These are phyloP conservation scores for Aspergillus intermedius DNA, from an alignment of 2,329 filamentous ascomycete species.

Conservation along the genomic window DNA sequence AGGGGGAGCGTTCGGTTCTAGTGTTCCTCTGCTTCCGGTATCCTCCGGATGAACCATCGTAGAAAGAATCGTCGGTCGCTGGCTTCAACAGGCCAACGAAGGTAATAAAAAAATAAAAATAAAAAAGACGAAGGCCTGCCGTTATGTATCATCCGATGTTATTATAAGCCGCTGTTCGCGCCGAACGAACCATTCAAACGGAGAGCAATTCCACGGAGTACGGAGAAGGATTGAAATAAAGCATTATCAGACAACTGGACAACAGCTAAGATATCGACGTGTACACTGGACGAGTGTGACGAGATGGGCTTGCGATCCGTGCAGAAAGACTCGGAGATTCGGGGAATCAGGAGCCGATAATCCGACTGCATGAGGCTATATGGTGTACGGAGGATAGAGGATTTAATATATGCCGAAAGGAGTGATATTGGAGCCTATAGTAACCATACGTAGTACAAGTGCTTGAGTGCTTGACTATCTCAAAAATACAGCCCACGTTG, in stretches of 20 bases:
- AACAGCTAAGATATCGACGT: conserved; percentile 4
- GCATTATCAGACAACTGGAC: conserved; percentile 15
- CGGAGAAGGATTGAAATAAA: conserved; percentile 8
- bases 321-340: not conserved
- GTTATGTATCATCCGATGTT: not conserved
- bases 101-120: not conserved
- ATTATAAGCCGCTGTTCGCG: not conserved
- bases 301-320: not conserved
- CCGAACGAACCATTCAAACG: conserved; percentile 9
- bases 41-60: conserved; percentile 35
- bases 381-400: not conserved
- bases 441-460: not conserved
- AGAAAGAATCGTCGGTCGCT: conserved; percentile 20
- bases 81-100: no score
- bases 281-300: not conserved
- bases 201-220: conserved; percentile 7
- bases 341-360: no score
- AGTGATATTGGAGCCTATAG: not conserved
- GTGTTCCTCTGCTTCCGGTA: conserved; percentile 17
- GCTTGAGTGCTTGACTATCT: not conserved
- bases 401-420: not conserved
- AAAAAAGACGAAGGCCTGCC: not conserved
- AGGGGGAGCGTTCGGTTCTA: conserved; percentile 22
- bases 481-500: not conserved
- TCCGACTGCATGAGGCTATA: no score